Base-by-base conservation (phyloP, 768 basidiomycete genomes). In the Mycena haematopus region DNA sequence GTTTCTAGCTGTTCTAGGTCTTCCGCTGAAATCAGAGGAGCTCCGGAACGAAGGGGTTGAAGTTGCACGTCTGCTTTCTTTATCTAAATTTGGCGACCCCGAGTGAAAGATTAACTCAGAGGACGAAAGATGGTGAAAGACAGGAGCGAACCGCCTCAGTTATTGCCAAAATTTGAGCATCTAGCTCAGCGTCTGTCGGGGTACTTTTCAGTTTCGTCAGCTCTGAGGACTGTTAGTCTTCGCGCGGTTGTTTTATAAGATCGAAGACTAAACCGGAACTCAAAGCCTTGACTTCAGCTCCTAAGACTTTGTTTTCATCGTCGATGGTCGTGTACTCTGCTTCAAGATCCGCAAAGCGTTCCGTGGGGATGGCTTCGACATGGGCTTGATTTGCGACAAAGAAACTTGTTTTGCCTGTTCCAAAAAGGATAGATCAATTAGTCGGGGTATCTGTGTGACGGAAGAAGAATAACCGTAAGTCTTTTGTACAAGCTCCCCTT, bases 311-410 rank as follows among this genome's bases (percentile, higher is more conserved):
- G 69, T 89, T 88, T 40, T 80, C 81, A 62, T 90, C 91, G 49
- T 86, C 84, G 14, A 86, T 71, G 4, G 73, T 66, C 58, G 84
- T 84, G 59, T 83, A 78, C 67, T 92, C 88, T 0, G 72, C 72
- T 66, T 92, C 86, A 11, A 95, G 81, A 2, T 76, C 75, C 14
- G 83, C 76, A 27, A 93, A 77, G 58, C 87, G 84, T 50, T 86
- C 86, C 0, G 84, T 73, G 6, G 88, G 84, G 56, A 93, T 80
- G 24, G 86, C 80, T 29, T 88, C 84, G 55, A 93, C 80, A 27
- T 86, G 86, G 19, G 82, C 82, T 76, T 96, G 91, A 65, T 95
- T 95, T 36, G 86, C 86, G 14, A 95, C 93, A 70, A 93, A 97
- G 73, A 96, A 90, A 0, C 88, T 88, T 2, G 87, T 90, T 75